Base-by-base conservation (phyloP, 352 stramenopile species). In the Pythium plurisporium region DNA sequence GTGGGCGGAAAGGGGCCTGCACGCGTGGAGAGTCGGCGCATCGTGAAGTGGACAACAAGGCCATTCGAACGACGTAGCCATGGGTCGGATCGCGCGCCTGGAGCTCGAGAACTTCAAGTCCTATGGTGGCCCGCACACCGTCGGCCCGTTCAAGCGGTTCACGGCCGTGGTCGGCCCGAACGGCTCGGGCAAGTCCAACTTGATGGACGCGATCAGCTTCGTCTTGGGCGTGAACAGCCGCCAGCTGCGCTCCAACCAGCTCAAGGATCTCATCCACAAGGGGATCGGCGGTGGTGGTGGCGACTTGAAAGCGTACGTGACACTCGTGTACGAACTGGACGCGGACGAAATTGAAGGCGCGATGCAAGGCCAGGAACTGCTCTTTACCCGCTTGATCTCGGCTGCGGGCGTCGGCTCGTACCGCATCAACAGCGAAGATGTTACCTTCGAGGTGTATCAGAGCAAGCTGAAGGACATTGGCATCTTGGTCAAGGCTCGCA, bases 101-200 rank as follows among this genome's bases (percentile, higher is more conserved):
- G 96, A 99, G 86, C 70, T 99, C 43, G 94, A 99, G 72, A 99
- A 99, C 70, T 99, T 99, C 76, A 99, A 99, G 76, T 99, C 92
- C 31, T 99, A 99, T 74, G 97, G 96, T 5, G 97, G 97, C 0
- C 76, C 87, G 38, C 87, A 92, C 23, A 90, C 97, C 64, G 99
- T 99, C 63, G 97, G 97, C 0, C 96, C 96, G 23, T 99, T 99
- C 76, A 99, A 99, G 77, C 98, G 96, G 65, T 99, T 99, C 79
- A 98, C 89, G 52, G 91, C 91, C 17, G 94, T 99, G 22, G 96
- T 99, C 10, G 98, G 98, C 5, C 97, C 97, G 22, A 99, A 99
- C 70, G 98, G 97, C 37, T 98, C 93, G 53, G 98, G 98, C 47
- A 99, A 99, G 77, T 99, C 95, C 19, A 99, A 99, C 70, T 96